Evolutionary conservation across 2,329 filamentous ascomycete species (phyloP), one percentile per base, ranked within the genome.

Genomic region (Chalaropsis ovoidea): DNA sequence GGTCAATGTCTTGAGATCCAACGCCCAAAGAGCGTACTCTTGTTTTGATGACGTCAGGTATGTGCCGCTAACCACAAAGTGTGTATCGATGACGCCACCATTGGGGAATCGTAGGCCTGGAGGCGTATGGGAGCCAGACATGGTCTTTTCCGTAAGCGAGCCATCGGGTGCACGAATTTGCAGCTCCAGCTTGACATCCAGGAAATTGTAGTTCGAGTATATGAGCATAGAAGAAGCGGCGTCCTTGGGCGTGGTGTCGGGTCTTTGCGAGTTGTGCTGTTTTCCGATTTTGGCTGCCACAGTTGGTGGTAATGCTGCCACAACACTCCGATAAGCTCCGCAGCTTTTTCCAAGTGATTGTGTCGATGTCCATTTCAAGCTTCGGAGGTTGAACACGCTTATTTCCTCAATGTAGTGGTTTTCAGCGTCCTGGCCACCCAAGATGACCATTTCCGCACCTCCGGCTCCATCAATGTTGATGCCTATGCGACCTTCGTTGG

Each of bases 351-450:
- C 92, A 58, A 97, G 80, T 0, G 86, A 81, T 69, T 90, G 89
- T 1, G 91, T 96, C 19, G 89, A 90, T 1, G 90, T 96, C 94
- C 94, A 99, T 76, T 94, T 95, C 67, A 97, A 77, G 73, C 90
- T 96, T 61, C 94, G 85, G 31, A 99, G 79, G 72, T 99, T 99
- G 79, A 99, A 99, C 2, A 99, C 90, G 73, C 91, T 97, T 69
- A 99, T 95, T 75, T 99, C 91, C 75, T 99, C 93, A 70, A 99
- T 99, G 73, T 99, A 99, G 74, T 96, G 92, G 74, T 99, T 99
- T n/a, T 88, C 87, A 64, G 89, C 94, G 72, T 99, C 94, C 75
- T 99, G 94, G 0, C 94, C 94, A 68, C 94, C 94, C 7, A 97
- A 92, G 15, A 99, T 87, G 5, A 99, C 84, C 93, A 99, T 96